Conservation (phyloP, 306 rosid species). For the Carpinus viminea region DNA sequence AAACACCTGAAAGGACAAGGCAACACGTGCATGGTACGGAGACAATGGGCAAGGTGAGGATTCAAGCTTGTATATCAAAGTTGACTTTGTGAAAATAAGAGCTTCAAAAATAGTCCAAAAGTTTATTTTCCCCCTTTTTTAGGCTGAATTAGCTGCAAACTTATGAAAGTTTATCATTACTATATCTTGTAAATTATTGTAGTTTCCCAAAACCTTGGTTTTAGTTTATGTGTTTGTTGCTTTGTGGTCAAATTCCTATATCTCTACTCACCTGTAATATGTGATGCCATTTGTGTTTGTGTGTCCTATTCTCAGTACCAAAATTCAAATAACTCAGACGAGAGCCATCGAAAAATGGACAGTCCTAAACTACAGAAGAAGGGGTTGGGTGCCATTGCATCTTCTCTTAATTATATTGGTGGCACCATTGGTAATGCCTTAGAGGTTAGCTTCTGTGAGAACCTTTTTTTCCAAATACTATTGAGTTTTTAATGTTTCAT, state of each 20-base stretch:
- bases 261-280: constrained; percentile 20
- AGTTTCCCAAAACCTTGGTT: background rate
- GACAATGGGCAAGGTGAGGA: constrained; percentile 69
- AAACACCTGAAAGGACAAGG: constrained; percentile 41
- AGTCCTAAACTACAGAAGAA: constrained; percentile 48
- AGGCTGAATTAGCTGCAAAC: background rate
- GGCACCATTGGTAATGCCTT: constrained; percentile 92
- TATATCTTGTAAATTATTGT: background rate
- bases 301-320: constrained; percentile 45
- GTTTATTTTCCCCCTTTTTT: background rate
- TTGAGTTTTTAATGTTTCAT: constrained; percentile 5
- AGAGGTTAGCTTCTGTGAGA: constrained; percentile 62
- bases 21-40: constrained; percentile 44
- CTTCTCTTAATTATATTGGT: constrained; percentile 81
- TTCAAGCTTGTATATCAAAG: constrained; percentile 16
- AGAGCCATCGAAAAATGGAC: constrained; percentile 57
- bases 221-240: constrained; percentile 18
- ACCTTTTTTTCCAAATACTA: constrained; percentile 10
- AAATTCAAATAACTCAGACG: constrained; percentile 47
- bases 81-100: constrained; percentile 3
- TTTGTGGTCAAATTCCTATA: constrained; percentile 15
- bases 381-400: constrained; percentile 77
- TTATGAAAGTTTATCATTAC: background rate
- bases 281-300: constrained; percentile 25
- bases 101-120: background rate